Evolutionary conservation across 176 grass and related monocot genomes (phyloP).

Genomic region (Microstegium vimineum): DNA sequence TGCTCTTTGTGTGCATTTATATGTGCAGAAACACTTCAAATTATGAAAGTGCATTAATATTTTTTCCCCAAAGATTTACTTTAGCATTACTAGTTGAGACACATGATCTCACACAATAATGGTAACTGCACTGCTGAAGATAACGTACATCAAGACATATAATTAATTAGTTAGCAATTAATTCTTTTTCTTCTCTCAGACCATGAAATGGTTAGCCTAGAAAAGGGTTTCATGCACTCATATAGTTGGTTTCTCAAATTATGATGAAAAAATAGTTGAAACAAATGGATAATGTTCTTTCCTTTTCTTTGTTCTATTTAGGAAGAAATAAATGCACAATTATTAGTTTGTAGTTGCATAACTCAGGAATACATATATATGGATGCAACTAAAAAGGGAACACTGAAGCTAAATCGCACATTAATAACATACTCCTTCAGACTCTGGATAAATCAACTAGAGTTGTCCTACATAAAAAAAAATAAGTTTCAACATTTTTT

Average conservation of each 20-base stretch:
- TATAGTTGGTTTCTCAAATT: background rate
- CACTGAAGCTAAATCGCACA: background rate
- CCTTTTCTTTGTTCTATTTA: background rate
- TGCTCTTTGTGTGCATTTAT: conserved; percentile 5
- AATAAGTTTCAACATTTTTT: too few relatives aligned
- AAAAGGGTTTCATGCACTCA: background rate
- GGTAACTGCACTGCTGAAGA: background rate
- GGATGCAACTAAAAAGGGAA: too few relatives aligned
- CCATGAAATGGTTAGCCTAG: background rate
- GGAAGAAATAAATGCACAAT: background rate
- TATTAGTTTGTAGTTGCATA: too few relatives aligned
- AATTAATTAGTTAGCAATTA: background rate
- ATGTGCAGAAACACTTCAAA: conserved; percentile 8
- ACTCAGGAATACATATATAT: background rate
- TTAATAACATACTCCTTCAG: background rate
- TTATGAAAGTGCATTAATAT: background rate
- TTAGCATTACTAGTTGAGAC: background rate
- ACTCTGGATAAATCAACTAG: too few relatives aligned
- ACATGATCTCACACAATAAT: background rate
- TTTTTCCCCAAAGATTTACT: background rate
- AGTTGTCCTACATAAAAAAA: too few relatives aligned
- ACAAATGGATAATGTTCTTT: background rate
- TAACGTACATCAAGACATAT: background rate
- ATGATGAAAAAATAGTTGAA: background rate
- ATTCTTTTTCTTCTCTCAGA: background rate